A percentile compares a stretch with the other conserved stretches of the same genome.
phyloP scores from a whole-genome alignment of 768 basidiomycete species.

The Boletus subcaerulescens region DNA sequence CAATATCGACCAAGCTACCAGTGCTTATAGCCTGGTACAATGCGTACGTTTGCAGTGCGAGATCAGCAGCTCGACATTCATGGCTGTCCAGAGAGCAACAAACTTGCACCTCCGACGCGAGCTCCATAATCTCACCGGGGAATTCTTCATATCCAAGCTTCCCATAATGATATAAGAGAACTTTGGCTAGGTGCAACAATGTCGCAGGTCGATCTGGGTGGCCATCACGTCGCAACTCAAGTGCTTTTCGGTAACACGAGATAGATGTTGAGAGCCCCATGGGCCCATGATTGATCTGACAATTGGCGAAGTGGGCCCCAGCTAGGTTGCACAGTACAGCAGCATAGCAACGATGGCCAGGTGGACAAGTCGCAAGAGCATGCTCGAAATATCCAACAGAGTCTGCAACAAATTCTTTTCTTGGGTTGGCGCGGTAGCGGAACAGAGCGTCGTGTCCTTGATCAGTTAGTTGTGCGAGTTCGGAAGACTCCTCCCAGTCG shows the following conservation, averaged over 20 bases:
- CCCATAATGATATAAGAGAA: not conserved
- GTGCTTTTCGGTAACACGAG: constrained; percentile 4
- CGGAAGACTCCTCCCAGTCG: not conserved
- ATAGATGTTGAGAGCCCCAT: not conserved
- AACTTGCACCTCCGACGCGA: not conserved
- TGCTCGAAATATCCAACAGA: constrained; percentile 1
- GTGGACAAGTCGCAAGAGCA: constrained; percentile 3
- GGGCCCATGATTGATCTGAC: not conserved
- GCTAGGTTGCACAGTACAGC: constrained; percentile 13
- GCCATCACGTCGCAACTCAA: not conserved
- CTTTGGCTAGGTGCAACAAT: not conserved
- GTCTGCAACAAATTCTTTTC: not conserved
- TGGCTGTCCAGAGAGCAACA: not conserved
- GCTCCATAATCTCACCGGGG: not conserved
- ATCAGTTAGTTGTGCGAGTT: not conserved
- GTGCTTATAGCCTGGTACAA: not conserved
- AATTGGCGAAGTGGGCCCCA: not conserved
- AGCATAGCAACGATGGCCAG: not conserved
- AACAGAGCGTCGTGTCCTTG: constrained; percentile 2
- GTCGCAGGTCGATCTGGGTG: constrained; percentile 10
- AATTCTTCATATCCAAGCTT: not conserved
- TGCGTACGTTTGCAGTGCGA: not conserved
- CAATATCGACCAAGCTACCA: not conserved
- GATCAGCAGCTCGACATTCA: not conserved
- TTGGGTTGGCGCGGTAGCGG: not conserved